A percentile compares a stretch with the other conserved stretches of the same genome.
Conservation (phyloP, 2,329 filamentous ascomycete genomes). For the Apiospora aurea region DNA sequence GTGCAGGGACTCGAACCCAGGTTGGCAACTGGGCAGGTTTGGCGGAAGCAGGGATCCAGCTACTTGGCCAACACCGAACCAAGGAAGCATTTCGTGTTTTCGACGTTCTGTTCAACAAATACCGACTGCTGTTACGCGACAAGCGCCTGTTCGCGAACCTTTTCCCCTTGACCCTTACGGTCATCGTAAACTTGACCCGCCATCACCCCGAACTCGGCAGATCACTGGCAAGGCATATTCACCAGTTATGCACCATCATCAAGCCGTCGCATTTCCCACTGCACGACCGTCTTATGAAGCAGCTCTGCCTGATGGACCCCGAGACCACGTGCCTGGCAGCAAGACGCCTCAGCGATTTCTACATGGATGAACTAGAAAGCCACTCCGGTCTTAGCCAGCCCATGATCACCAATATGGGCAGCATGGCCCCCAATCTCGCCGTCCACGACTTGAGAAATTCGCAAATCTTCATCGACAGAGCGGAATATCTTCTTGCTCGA, state of each 20-base stretch:
- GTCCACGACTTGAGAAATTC: not conserved
- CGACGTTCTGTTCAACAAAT: slow-evolving; percentile 4
- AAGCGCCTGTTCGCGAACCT: not conserved
- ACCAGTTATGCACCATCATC: slow-evolving; percentile 6
- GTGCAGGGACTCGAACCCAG: not conserved
- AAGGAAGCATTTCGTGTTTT: not conserved
- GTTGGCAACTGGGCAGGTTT: slow-evolving; percentile 8
- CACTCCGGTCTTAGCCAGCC: not conserved
- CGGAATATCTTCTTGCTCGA: not conserved
- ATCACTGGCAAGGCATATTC: not conserved
- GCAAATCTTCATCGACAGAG: slow-evolving; percentile 9
- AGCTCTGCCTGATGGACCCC: slow-evolving; percentile 2
- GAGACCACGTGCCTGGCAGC: not conserved
- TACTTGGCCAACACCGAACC: not conserved
- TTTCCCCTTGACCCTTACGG: slow-evolving; percentile 7
- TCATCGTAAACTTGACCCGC: slow-evolving; percentile 1
- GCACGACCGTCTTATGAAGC: not conserved
- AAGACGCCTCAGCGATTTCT: slow-evolving; percentile 3
- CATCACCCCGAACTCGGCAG: not conserved
- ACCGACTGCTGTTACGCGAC: not conserved
- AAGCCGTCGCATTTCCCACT: not conserved
- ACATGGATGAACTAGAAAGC: slow-evolving; percentile 7
- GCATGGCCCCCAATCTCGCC: not conserved
- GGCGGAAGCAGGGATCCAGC: not conserved
- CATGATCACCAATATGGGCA: slow-evolving; percentile 11